Evolutionary conservation across 306 rosid species (phyloP).

Genomic region (Prunus dulcis): DNA sequence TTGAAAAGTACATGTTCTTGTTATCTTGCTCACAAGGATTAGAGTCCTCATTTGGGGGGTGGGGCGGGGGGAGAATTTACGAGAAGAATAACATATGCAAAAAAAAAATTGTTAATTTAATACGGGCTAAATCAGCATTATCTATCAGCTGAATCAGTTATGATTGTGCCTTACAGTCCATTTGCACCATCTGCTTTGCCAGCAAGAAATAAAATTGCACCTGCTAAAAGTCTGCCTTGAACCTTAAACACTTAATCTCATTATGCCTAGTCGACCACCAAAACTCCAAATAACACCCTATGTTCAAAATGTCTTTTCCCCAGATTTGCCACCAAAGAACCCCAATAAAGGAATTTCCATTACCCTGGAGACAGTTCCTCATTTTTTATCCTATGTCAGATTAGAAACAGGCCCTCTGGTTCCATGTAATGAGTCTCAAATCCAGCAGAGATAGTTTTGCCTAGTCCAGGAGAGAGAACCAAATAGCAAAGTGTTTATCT

Average conservation of each 20-base stretch:
- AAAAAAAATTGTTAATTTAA: not conserved
- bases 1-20: constrained; percentile 10
- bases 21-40: not conserved
- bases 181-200: not conserved
- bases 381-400: not conserved
- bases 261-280: not conserved
- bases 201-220: not conserved
- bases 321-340: not conserved
- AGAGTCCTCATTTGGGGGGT: not conserved
- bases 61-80: not conserved
- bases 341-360: not conserved
- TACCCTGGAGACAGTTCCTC: not conserved
- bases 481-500: not conserved
- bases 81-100: not conserved
- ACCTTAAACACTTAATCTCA: not conserved
- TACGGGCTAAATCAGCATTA: not conserved
- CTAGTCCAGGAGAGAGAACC: not conserved
- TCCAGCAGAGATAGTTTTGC: not conserved
- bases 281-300: not conserved
- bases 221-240: not conserved
- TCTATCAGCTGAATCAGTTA: not conserved
- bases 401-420: not conserved
- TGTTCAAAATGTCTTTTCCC: not conserved
- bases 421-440: not conserved
- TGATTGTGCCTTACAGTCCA: not conserved